phyloP scores from a whole-genome alignment of 208 protist genomes.

The Trypanosoma conorhini region DNA sequence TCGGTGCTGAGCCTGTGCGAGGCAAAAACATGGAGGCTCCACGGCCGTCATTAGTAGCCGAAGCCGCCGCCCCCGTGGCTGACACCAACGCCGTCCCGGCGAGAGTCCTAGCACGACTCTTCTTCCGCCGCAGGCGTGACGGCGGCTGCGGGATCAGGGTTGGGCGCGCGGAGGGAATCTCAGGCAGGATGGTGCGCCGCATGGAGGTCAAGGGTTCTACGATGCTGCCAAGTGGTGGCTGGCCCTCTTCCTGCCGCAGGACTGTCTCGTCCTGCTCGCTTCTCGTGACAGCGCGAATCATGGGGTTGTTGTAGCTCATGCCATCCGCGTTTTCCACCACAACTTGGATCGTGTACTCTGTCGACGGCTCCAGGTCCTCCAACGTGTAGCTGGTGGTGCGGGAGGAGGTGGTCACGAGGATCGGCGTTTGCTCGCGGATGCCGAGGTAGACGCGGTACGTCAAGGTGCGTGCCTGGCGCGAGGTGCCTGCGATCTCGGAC shows the following conservation, averaged over 20 bases:
- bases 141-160: constrained; percentile 16
- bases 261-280: constrained; percentile 54
- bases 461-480: constrained; percentile 7
- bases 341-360: constrained; percentile 80
- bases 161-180: constrained; percentile 25
- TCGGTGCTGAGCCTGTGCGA: not conserved
- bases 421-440: constrained; percentile 31
- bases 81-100: not conserved
- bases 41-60: not conserved
- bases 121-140: not conserved
- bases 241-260: not conserved
- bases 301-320: constrained; percentile 82
- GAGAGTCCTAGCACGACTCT: not conserved
- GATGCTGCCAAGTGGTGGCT: constrained; percentile 4
- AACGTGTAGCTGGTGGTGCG: constrained; percentile 45
- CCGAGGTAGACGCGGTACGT: constrained; percentile 72
- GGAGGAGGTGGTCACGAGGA: constrained; percentile 33
- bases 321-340: constrained; percentile 81
- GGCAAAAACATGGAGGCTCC: not conserved
- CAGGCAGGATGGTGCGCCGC: constrained; percentile 12
- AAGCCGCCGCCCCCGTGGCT: not conserved
- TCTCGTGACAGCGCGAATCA: constrained; percentile 75
- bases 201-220: not conserved
- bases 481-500: constrained; percentile 26
- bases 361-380: constrained; percentile 63